These are phyloP conservation scores for Silene uniflora DNA, from an alignment of 148 eudicot genomes.

Conservation along the genomic window DNA sequence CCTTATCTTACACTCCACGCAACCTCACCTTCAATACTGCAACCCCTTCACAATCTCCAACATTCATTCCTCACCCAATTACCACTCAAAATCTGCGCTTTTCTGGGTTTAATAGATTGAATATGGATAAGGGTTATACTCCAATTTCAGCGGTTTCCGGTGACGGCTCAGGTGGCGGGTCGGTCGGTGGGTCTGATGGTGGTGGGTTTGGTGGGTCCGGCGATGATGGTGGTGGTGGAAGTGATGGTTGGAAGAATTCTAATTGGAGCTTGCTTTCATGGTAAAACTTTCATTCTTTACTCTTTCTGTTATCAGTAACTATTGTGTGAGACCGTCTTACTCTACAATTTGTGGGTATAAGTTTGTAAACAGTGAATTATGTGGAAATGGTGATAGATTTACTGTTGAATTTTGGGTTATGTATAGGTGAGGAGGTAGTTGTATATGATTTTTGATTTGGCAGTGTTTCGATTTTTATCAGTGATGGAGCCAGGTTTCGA, in stretches of 20 bases:
- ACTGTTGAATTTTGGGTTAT: neutral
- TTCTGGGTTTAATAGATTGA: slow-evolving; percentile 3
- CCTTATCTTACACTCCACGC: slow-evolving; percentile 15
- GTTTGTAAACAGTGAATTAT: neutral
- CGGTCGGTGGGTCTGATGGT: slow-evolving; percentile 27
- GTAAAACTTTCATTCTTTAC: neutral
- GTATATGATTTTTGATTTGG: neutral
- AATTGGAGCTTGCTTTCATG: neutral
- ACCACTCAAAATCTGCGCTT: slow-evolving; percentile 6
- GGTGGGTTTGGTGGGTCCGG: slow-evolving; percentile 28
- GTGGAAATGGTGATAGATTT: neutral
- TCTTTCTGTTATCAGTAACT: too few relatives aligned
- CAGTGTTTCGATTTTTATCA: too few relatives aligned
- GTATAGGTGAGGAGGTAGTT: neutral
- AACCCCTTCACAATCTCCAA: slow-evolving; percentile 9
- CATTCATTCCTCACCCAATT: slow-evolving; percentile 9
- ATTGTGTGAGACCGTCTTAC: neutral
- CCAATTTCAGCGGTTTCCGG: slow-evolving; percentile 43
- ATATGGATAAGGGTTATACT: slow-evolving; percentile 27
- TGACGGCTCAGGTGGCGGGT: slow-evolving; percentile 31
- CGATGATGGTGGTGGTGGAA: slow-evolving; percentile 27
- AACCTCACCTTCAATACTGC: slow-evolving; percentile 23
- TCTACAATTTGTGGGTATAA: neutral
- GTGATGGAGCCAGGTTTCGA: too few relatives aligned
- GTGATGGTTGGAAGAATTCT: slow-evolving; percentile 15